Percentiles rank a stretch among this genome's conserved stretches.
Evolutionary conservation across 257 asterid genomes (phyloP).

Genomic region (Fraxinus americana): DNA sequence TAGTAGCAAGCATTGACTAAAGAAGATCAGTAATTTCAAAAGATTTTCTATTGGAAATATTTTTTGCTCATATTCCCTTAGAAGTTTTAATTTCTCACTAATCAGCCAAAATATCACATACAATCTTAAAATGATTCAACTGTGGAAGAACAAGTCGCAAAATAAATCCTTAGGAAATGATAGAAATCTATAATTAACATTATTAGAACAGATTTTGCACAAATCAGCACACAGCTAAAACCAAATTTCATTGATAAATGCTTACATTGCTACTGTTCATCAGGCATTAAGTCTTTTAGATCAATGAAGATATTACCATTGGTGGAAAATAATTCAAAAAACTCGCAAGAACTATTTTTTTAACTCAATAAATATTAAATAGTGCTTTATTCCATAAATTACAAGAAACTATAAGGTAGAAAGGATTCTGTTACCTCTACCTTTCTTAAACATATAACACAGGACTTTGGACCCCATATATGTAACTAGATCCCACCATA

Average conservation of each 20-base stretch:
- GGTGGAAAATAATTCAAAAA: background rate
- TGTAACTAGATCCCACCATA: conserved; percentile 23
- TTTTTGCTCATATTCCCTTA: background rate
- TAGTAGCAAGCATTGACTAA: background rate
- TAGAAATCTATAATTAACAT: background rate
- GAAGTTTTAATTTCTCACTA: background rate
- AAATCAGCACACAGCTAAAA: background rate
- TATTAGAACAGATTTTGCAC: background rate
- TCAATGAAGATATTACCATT: background rate
- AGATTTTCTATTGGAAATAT: background rate
- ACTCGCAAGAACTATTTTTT: background rate
- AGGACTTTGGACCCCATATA: conserved; percentile 34
- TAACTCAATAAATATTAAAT: background rate
- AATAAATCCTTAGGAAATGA: background rate
- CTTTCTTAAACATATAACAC: conserved; percentile 28
- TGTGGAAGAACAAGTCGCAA: background rate
- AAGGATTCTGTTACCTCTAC: conserved; percentile 25
- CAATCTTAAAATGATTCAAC: background rate
- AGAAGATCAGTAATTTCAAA: background rate
- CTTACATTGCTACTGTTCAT: background rate
- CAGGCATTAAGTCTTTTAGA: background rate
- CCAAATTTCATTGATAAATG: background rate
- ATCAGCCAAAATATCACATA: background rate
- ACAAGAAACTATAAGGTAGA: conserved; percentile 8
- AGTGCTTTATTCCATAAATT: conserved; percentile 12